phyloP scores from a whole-genome alignment of 2,329 filamentous ascomycete genomes.

The Phialocephala subalpina region DNA sequence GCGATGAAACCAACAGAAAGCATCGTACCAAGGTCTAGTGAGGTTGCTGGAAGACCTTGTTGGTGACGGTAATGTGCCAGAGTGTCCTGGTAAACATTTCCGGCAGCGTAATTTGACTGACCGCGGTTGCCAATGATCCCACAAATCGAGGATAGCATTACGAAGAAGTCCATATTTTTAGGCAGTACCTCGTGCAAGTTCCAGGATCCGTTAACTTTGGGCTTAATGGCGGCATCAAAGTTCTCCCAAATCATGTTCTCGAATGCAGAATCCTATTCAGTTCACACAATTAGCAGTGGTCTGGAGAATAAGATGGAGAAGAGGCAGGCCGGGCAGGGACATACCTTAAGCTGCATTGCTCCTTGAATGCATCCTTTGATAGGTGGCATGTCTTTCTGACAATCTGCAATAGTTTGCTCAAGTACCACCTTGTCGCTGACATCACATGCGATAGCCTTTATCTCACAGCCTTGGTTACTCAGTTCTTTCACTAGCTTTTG shows the following conservation, averaged over 20 bases:
- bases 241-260: conserved; percentile 46
- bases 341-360: conserved; percentile 52
- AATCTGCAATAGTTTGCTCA: not conserved
- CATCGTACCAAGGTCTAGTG: conserved; percentile 21
- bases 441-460: conserved; percentile 56
- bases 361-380: conserved; percentile 55
- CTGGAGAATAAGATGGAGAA: not conserved
- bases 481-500: conserved; percentile 19
- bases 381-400: conserved; percentile 20
- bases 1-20: not conserved
- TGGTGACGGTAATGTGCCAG: conserved; percentile 24
- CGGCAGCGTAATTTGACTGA: conserved; percentile 36
- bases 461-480: conserved; percentile 45
- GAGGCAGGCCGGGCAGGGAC: no score
- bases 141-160: conserved; percentile 12
- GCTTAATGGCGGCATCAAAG: conserved; percentile 43
- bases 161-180: conserved; percentile 46
- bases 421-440: conserved; percentile 48
- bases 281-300: not conserved
- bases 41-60: conserved; percentile 17
- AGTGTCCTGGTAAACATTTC: conserved; percentile 17
- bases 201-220: conserved; percentile 44
- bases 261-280: conserved; percentile 22
- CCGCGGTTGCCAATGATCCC: conserved; percentile 36
- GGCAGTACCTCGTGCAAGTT: conserved; percentile 27